Conservation (phyloP, 1,284 basidiomycete species). For the Pseudomicrostroma phylloplanum region DNA sequence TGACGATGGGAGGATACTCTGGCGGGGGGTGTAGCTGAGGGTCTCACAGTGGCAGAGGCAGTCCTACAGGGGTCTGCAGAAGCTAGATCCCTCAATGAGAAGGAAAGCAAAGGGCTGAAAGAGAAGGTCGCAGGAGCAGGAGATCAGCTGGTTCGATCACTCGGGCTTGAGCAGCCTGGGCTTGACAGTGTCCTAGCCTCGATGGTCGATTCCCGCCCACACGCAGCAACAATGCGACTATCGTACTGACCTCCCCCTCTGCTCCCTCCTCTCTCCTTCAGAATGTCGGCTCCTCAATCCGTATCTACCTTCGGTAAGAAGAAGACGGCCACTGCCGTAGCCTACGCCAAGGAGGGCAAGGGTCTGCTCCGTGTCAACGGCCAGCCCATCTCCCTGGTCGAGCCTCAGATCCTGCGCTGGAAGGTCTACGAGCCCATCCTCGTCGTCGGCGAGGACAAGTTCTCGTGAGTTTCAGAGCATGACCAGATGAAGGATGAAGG, state of each 20-base stretch:
- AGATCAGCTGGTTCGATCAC: too few relatives aligned
- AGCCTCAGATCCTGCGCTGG: conserved; percentile 83
- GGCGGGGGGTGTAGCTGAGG: too few relatives aligned
- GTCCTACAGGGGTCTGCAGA: too few relatives aligned
- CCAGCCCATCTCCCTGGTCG: conserved; percentile 87
- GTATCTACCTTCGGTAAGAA: conserved; percentile 54
- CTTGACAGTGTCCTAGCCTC: too few relatives aligned
- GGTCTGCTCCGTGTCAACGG: conserved; percentile 97
- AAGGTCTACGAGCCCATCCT: conserved; percentile 82
- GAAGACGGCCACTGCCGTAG: conserved; percentile 51
- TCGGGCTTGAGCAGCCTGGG: too few relatives aligned
- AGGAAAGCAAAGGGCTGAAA: too few relatives aligned
- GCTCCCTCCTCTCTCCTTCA: neutral
- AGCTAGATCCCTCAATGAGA: too few relatives aligned
- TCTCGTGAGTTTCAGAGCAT: conserved; percentile 39
- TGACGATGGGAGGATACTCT: too few relatives aligned
- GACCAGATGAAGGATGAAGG: neutral
- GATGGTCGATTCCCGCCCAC: too few relatives aligned
- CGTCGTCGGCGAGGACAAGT: conserved; percentile 50
- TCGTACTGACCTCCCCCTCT: neutral
- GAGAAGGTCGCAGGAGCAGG: too few relatives aligned
- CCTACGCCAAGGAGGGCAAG: conserved; percentile 68
- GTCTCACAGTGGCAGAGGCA: too few relatives aligned
- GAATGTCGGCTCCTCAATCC: conserved; percentile 34
- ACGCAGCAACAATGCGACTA: neutral